Evolutionary conservation across 2,329 filamentous ascomycete genomes (phyloP), one percentile per base, ranked within the genome.

Genomic region (Thermothelomyces thermophilus): DNA sequence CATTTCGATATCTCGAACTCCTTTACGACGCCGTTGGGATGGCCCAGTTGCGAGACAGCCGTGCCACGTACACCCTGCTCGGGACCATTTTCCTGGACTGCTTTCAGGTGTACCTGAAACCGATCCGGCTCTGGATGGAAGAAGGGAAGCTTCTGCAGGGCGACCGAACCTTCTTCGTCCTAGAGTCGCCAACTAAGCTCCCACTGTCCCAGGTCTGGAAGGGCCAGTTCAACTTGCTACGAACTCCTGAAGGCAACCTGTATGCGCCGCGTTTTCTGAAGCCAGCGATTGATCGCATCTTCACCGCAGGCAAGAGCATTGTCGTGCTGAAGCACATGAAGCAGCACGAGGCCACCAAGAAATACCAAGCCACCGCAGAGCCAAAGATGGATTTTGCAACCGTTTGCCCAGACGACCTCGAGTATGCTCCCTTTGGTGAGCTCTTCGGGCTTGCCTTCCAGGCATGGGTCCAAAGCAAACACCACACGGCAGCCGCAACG

Each of bases 261-360:
- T 81, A 85, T 58, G 83, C 84, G 0, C 90, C 91, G 0, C 75
- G 70, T 2, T 96, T 95, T 56, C 73, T 96, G 4, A 79, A 83
- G 34, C 76, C 83, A 2, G 79, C 83, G 2, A 81, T 80, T 0
- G 70, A 73, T 20, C 86, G 83, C 54, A 88, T 96, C 33, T 91
- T 95, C 60, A 89, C 84, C 1, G 84, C 88, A 1, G 91, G 91
- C 0, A 96, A 96, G 67, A 94, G 86, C 59, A 83, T 93, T 48
- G 80, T 93, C 1, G 85, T 96, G 39, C 70, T 96, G n/a, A 84
- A 83, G 53, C 79, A 84, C 41, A 72, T 95, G 10, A 80, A 82
- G 35, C 73, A 76, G 48, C 73, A 77, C 52, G 64, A 71, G 42
- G 59, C 67, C 42, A 41, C 62, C 59, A 60, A 55, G 50, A 64